Evolutionary conservation across 129 eudicot species (phyloP).

Genomic region (Glebionis coronaria): DNA sequence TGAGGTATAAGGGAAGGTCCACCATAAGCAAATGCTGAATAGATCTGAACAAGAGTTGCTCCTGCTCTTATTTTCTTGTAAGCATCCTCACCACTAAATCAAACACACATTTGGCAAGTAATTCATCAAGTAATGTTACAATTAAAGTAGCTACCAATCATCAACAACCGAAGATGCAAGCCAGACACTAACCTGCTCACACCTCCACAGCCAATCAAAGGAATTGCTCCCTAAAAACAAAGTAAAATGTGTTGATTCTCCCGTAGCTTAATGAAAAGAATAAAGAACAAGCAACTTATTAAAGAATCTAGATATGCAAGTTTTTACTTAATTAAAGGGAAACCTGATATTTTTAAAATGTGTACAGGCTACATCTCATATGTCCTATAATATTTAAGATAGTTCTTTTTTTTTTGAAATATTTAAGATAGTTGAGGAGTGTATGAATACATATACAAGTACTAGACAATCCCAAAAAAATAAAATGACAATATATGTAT

Average conservation of each 20-base stretch:
- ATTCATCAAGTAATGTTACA: background rate
- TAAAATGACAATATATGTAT: background rate
- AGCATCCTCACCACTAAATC: slow-evolving; percentile 89
- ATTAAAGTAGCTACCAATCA: background rate
- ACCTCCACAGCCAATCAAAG: slow-evolving; percentile 95
- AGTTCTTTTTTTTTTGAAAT: no score
- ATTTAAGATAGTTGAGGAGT: background rate
- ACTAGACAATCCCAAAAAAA: slow-evolving; percentile 1
- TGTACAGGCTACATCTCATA: background rate
- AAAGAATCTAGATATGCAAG: slow-evolving; percentile 2
- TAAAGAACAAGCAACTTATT: background rate
- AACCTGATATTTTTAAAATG: background rate
- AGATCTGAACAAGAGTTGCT: slow-evolving; percentile 94
- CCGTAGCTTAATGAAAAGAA: background rate
- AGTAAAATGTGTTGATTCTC: slow-evolving; percentile 6
- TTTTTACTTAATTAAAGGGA: background rate
- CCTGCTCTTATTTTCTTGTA: slow-evolving; percentile 94
- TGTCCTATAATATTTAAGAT: background rate
- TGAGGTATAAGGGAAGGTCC: slow-evolving; percentile 95
- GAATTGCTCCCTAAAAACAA: slow-evolving; percentile 63
- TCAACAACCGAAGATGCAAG: background rate
- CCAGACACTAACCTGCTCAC: slow-evolving; percentile 61
- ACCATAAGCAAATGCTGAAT: slow-evolving; percentile 90
- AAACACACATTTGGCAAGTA: slow-evolving; percentile 15
- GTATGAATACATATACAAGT: background rate